phyloP scores from a whole-genome alignment of 768 basidiomycete species.

The Rhodotorula taiwanensis region DNA sequence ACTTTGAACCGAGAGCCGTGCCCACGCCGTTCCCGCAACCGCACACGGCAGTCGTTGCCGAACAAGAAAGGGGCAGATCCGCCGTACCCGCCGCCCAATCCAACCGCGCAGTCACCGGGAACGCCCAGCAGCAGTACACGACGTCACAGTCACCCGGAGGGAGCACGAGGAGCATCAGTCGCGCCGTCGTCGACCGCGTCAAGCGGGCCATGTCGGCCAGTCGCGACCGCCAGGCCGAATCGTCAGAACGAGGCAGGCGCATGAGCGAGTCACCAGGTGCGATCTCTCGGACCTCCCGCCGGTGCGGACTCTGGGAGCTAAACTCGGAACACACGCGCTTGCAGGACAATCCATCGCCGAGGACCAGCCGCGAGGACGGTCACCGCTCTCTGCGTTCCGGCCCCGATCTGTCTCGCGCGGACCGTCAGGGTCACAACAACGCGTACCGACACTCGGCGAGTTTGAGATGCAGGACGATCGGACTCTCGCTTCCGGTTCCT shows the following conservation, averaged over 20 bases:
- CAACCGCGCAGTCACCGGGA: background rate
- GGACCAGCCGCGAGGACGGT: slow-evolving; percentile 21
- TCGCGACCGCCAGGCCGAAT: slow-evolving; percentile 1
- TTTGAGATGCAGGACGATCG: background rate
- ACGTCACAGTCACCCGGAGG: slow-evolving; percentile 12
- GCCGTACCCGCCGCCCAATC: background rate
- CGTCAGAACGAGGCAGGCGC: background rate
- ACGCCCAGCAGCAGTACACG: background rate
- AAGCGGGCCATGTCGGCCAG: slow-evolving; percentile 19
- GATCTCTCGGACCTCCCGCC: too few species aligned
- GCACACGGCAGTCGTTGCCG: background rate
- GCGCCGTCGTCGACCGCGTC: slow-evolving; percentile 12
- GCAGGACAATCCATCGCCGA: background rate
- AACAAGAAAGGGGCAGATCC: background rate
- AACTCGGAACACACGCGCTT: too few species aligned
- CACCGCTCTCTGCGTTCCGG: slow-evolving; percentile 16
- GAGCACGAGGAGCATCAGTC: slow-evolving; percentile 15
- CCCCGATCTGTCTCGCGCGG: slow-evolving; percentile 17
- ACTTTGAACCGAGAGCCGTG: slow-evolving; percentile 2
- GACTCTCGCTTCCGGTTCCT: background rate
- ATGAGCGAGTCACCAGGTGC: background rate
- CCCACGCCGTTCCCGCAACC: slow-evolving; percentile 17
- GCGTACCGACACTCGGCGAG: background rate
- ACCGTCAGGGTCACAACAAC: background rate
- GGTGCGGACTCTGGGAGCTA: too few species aligned